Conservation (phyloP, 2,329 filamentous ascomycete genomes). For the Verticillium longisporum region DNA sequence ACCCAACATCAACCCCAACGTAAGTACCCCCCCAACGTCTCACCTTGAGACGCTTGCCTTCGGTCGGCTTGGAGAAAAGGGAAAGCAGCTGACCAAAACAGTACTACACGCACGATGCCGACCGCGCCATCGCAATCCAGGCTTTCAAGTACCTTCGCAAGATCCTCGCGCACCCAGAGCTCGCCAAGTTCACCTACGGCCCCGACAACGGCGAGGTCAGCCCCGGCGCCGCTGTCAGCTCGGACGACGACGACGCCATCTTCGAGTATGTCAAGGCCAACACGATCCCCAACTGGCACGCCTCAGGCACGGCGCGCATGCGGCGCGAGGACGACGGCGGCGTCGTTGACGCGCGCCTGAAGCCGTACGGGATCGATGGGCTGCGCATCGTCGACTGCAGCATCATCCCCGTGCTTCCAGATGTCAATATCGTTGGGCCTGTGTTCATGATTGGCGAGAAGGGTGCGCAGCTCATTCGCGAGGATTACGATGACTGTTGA, state of each 20-base stretch:
- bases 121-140: conserved; percentile 22
- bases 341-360: conserved; percentile 23
- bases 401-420: conserved; percentile 35
- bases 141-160: conserved; percentile 24
- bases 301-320: conserved; percentile 44
- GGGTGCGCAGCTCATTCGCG: conserved; percentile 20
- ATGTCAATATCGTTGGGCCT: conserved; percentile 20
- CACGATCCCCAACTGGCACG: conserved; percentile 30
- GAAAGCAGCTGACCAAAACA: conserved; percentile 1
- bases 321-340: conserved; percentile 22
- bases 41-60: too few species aligned
- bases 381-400: conserved; percentile 39
- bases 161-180: conserved; percentile 17
- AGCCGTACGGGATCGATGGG: conserved; percentile 48
- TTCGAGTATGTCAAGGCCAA: conserved; percentile 19
- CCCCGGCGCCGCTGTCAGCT: conserved; percentile 12
- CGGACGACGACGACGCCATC: conserved; percentile 17
- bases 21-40: neutral
- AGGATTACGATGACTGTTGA: conserved; percentile 14
- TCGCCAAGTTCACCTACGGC: conserved; percentile 16
- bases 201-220: conserved; percentile 16
- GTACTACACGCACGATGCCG: conserved; percentile 18
- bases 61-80: neutral
- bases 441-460: conserved; percentile 22
- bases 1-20: conserved; percentile 16